phyloP scores from a whole-genome alignment of 371 early-diverging fungal species.

The Mucor lusitanicus region DNA sequence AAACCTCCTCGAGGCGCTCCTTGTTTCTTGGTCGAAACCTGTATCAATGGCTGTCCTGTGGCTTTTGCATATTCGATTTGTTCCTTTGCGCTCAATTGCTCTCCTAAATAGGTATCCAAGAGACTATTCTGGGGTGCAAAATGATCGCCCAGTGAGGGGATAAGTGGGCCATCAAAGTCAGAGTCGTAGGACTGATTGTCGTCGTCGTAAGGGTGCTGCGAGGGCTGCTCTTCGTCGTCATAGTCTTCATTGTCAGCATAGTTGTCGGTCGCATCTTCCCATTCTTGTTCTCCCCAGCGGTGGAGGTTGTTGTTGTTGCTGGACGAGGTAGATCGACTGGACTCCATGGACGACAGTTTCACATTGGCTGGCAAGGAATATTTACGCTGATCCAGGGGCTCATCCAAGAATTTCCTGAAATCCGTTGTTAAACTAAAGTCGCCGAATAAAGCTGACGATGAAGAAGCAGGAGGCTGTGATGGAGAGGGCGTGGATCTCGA shows the following conservation, averaged over 20 bases:
- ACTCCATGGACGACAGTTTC: constrained; percentile 6
- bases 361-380: constrained; percentile 29
- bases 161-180: constrained; percentile 39
- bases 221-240: constrained; percentile 9
- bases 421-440: constrained; percentile 44
- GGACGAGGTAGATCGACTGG: constrained; percentile 10
- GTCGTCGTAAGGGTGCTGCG: constrained; percentile 31
- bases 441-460: constrained; percentile 41
- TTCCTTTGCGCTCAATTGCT: constrained; percentile 50
- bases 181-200: constrained; percentile 29
- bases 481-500: neutral
- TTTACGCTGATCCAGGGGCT: constrained; percentile 31
- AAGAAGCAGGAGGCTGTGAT: neutral
- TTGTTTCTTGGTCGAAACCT: constrained; percentile 44
- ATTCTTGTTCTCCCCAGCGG: constrained; percentile 10
- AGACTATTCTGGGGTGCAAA: constrained; percentile 52
- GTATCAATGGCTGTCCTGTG: constrained; percentile 53
- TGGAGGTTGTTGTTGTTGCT: constrained; percentile 5
- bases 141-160: constrained; percentile 46
- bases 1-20: constrained; percentile 44
- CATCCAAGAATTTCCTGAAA: constrained; percentile 40
- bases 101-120: constrained; percentile 43
- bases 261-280: constrained; percentile 9
- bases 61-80: constrained; percentile 52
- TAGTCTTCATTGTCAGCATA: constrained; percentile 11